phyloP scores from a whole-genome alignment of 2,329 filamentous ascomycete species.

The Aureobasidium sp. region DNA sequence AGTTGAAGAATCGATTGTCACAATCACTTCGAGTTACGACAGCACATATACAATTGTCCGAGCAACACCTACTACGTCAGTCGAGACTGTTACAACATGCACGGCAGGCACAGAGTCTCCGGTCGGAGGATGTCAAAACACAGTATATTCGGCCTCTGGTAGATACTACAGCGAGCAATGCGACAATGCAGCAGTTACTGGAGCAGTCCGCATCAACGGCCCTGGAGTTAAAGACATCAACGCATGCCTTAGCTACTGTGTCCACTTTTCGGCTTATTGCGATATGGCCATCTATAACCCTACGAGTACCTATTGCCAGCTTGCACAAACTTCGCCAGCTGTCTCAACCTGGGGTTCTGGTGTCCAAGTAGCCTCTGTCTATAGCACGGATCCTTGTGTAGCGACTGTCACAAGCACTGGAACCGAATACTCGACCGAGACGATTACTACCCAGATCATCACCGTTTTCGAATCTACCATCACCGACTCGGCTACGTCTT shows the following conservation, averaged over 20 bases:
- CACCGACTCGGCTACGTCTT: neutral
- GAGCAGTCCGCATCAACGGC: neutral
- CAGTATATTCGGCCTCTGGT: neutral
- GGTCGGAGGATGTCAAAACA: neutral
- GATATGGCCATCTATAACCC: neutral
- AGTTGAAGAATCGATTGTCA: neutral
- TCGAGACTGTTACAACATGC: neutral
- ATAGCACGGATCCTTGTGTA: neutral
- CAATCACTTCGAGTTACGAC: neutral
- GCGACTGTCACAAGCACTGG: neutral
- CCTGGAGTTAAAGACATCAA: neutral
- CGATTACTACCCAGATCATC: neutral
- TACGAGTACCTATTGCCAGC: neutral
- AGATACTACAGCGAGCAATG: neutral
- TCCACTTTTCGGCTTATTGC: neutral
- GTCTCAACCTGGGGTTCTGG: neutral
- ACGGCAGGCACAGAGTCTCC: neutral
- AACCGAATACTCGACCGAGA: neutral
- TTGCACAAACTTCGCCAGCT: neutral
- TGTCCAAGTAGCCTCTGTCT: neutral
- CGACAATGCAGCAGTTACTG: neutral
- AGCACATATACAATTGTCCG: neutral
- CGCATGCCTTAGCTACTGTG: neutral
- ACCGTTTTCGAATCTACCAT: neutral
- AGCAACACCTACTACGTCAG: neutral